Evolutionary conservation across 352 stramenopile genomes (phyloP).

Genomic region (Achlya hypogyna): DNA sequence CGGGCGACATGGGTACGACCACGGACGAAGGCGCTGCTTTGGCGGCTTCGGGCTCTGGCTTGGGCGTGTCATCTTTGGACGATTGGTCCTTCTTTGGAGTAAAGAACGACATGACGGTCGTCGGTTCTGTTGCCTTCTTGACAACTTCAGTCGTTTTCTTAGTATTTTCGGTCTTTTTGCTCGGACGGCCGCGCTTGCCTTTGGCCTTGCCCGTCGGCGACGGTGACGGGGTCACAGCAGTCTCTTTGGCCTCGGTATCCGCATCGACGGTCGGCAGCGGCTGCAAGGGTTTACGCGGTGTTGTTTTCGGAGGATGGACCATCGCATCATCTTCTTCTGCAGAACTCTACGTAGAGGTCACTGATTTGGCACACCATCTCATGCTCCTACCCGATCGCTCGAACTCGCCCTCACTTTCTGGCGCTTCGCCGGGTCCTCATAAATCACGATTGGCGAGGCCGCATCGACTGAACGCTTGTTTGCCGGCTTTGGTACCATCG

Average conservation of each 20-base stretch:
- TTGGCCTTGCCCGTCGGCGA: slow-evolving; percentile 27
- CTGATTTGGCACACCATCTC: too few relatives aligned
- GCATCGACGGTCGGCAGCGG: not conserved
- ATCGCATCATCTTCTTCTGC: not conserved
- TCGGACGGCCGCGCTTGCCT: slow-evolving; percentile 35
- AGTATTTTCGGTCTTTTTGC: slow-evolving; percentile 24
- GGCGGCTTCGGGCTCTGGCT: not conserved
- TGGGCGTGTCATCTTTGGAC: not conserved
- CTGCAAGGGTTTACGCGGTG: not conserved
- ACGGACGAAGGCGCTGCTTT: too few relatives aligned
- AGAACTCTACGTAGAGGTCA: too few relatives aligned
- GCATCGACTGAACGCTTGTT: not conserved
- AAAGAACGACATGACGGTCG: slow-evolving; percentile 12
- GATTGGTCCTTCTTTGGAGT: slow-evolving; percentile 8
- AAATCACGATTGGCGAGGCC: not conserved
- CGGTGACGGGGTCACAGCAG: too few relatives aligned
- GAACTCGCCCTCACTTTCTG: too few relatives aligned
- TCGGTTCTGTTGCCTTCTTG: not conserved
- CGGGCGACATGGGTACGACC: too few relatives aligned
- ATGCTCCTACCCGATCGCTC: too few relatives aligned
- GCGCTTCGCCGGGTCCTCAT: slow-evolving; percentile 14
- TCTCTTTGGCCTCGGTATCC: not conserved
- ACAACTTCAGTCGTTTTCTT: not conserved
- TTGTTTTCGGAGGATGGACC: not conserved
- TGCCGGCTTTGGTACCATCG: not conserved